Evolutionary conservation across 1,284 basidiomycete genomes (phyloP).

Genomic region (Ceratobasidium papillatum): DNA sequence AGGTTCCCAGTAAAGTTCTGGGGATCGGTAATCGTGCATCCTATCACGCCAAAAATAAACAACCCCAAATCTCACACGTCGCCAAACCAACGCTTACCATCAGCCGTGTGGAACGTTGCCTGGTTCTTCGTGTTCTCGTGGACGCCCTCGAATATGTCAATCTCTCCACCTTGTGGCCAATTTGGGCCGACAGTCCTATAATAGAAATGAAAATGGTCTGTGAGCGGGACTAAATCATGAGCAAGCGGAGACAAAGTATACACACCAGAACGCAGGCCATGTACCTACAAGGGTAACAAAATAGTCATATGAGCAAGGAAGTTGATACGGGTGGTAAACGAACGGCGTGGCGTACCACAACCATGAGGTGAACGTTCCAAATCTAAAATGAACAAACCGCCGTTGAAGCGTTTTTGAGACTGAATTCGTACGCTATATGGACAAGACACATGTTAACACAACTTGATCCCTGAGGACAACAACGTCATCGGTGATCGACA

Average conservation of each 20-base stretch:
- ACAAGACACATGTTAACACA: neutral
- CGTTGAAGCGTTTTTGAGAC: slow-evolving; percentile 56
- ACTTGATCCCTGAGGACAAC: neutral
- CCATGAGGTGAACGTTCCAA: slow-evolving; percentile 74
- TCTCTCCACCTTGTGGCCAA: slow-evolving; percentile 43
- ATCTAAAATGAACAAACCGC: slow-evolving; percentile 74
- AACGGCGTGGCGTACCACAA: slow-evolving; percentile 60
- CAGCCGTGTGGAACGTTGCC: slow-evolving; percentile 42
- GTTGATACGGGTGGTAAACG: neutral
- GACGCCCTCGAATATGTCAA: slow-evolving; percentile 45
- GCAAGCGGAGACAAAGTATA: slow-evolving; percentile 61
- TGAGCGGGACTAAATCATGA: slow-evolving; percentile 13
- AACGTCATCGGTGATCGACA: neutral
- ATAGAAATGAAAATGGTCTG: slow-evolving; percentile 4
- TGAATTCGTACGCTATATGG: slow-evolving; percentile 47
- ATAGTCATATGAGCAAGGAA: neutral
- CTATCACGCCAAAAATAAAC: neutral
- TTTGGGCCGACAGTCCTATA: slow-evolving; percentile 43
- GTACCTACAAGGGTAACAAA: slow-evolving; percentile 55
- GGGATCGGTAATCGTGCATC: slow-evolving; percentile 31
- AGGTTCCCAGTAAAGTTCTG: slow-evolving; percentile 39
- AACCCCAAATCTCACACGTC: neutral
- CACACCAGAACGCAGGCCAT: slow-evolving; percentile 71
- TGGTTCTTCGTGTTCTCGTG: slow-evolving; percentile 43
- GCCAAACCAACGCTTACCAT: slow-evolving; percentile 47